Evolutionary conservation across 805 yeast species (phyloP).

Genomic region (Lachancea cidri): DNA sequence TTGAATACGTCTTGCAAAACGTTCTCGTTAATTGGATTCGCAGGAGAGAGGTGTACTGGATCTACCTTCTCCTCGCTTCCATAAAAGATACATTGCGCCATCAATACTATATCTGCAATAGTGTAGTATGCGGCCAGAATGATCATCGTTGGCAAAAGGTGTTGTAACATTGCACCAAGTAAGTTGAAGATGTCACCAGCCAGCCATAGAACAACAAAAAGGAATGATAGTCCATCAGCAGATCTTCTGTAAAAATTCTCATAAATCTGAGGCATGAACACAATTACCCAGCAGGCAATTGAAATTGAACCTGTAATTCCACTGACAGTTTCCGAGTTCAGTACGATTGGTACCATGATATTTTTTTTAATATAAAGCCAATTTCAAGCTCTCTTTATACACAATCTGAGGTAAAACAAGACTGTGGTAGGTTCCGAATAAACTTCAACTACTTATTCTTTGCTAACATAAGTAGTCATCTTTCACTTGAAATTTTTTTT

Average conservation of each 20-base stretch:
- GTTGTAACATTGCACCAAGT: constrained; percentile 83
- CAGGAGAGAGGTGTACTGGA: constrained; percentile 79
- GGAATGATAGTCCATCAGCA: constrained; percentile 82
- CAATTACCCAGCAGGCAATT: constrained; percentile 96
- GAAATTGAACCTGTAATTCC: constrained; percentile 78
- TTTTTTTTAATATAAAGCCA: too few relatives aligned
- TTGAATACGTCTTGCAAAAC: constrained; percentile 46
- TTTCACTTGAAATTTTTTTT: background rate
- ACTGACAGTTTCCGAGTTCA: constrained; percentile 66
- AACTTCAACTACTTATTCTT: too few relatives aligned
- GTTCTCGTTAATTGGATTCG: constrained; percentile 73
- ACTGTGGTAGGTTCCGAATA: too few relatives aligned
- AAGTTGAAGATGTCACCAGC: constrained; percentile 93
- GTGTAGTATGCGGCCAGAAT: constrained; percentile 90
- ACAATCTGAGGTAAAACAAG: too few relatives aligned
- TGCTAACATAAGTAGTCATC: background rate
- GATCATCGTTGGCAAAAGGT: constrained; percentile 91
- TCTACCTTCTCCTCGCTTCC: constrained; percentile 56
- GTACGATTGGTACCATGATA: constrained; percentile 43
- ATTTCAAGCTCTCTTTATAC: too few relatives aligned
- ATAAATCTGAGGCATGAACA: constrained; percentile 93
- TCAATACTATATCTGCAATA: constrained; percentile 76
- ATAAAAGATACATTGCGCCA: constrained; percentile 79
- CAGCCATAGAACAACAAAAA: constrained; percentile 86
- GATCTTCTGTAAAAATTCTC: constrained; percentile 83